Percentiles rank a stretch among this genome's conserved stretches.
These are phyloP conservation scores for Leccinum broughii DNA, from an alignment of 768 basidiomycete genomes.

Conservation along the genomic window DNA sequence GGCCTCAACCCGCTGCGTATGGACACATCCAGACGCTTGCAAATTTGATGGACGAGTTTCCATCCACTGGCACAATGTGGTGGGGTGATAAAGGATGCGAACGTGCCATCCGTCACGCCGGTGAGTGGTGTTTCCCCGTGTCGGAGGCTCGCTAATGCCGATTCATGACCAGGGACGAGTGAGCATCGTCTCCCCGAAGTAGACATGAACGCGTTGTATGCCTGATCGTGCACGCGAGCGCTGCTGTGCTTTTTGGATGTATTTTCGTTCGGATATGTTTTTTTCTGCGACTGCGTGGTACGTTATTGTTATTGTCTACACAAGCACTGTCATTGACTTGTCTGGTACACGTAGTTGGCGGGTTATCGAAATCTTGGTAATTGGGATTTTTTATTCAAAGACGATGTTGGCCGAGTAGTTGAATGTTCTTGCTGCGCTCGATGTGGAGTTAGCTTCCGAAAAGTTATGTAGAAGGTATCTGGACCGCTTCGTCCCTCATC, in stretches of 20 bases:
- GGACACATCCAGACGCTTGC: slow-evolving; percentile 37
- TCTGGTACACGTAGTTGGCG: not conserved
- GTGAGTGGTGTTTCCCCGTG: slow-evolving; percentile 14
- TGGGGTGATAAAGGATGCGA: slow-evolving; percentile 28
- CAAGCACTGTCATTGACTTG: not conserved
- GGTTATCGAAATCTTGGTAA: not conserved
- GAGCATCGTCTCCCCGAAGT: slow-evolving; percentile 21
- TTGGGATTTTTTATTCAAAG: not conserved
- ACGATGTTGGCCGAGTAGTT: slow-evolving; percentile 2
- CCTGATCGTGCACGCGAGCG: slow-evolving; percentile 3
- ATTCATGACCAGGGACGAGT: slow-evolving; percentile 22
- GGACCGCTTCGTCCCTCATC: not conserved
- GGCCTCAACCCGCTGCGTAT: slow-evolving; percentile 34
- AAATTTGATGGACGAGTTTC: slow-evolving; percentile 39
- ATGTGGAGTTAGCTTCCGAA: slow-evolving; percentile 8
- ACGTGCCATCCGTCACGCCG: slow-evolving; percentile 17
- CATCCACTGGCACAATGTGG: slow-evolving; percentile 26
- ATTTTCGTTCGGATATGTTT: not conserved
- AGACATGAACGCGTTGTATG: slow-evolving; percentile 24
- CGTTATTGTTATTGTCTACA: not conserved
- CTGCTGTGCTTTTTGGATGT: not conserved
- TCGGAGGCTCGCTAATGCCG: not conserved
- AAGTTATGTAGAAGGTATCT: not conserved
- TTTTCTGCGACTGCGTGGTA: not conserved
- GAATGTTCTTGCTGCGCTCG: slow-evolving; percentile 9